Percentiles rank a stretch among this genome's conserved stretches.
phyloP scores from a whole-genome alignment of 306 rosid species.

The Clitoria ternatea region DNA sequence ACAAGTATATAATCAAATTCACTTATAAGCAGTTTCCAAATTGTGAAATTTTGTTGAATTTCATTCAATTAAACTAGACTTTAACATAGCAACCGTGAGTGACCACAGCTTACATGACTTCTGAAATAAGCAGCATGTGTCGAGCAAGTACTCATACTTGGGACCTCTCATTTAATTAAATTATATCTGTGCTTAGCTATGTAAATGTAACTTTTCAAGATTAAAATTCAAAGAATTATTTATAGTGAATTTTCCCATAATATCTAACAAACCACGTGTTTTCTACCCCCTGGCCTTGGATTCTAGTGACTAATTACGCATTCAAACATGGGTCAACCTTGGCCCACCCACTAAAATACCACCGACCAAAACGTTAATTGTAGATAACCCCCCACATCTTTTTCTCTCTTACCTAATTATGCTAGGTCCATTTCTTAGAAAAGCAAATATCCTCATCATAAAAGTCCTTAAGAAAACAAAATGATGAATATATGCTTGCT shows the following conservation, averaged over 20 bases:
- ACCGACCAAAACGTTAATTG: constrained; percentile 52
- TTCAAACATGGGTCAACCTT: constrained; percentile 14
- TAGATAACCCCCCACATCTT: too few relatives aligned
- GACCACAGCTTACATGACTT: background rate
- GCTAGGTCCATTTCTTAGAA: background rate
- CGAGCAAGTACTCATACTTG: too few relatives aligned
- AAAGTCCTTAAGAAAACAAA: background rate
- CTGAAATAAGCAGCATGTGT: background rate
- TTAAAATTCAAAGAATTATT: background rate
- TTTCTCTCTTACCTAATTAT: too few relatives aligned
- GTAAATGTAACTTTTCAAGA: background rate
- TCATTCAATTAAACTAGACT: background rate
- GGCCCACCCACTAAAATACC: constrained; percentile 22
- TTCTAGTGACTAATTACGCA: constrained; percentile 19
- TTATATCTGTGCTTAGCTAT: too few relatives aligned
- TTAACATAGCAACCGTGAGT: background rate
- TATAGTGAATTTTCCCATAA: background rate
- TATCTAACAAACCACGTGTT: too few relatives aligned
- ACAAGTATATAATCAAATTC: background rate
- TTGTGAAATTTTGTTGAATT: too few relatives aligned
- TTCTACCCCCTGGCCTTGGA: background rate
- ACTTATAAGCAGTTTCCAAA: too few relatives aligned
- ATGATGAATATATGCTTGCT: too few relatives aligned
- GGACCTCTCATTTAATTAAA: too few relatives aligned
- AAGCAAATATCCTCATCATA: background rate